phyloP scores from a whole-genome alignment of 1,284 basidiomycete genomes.

The Boletus sp. region DNA sequence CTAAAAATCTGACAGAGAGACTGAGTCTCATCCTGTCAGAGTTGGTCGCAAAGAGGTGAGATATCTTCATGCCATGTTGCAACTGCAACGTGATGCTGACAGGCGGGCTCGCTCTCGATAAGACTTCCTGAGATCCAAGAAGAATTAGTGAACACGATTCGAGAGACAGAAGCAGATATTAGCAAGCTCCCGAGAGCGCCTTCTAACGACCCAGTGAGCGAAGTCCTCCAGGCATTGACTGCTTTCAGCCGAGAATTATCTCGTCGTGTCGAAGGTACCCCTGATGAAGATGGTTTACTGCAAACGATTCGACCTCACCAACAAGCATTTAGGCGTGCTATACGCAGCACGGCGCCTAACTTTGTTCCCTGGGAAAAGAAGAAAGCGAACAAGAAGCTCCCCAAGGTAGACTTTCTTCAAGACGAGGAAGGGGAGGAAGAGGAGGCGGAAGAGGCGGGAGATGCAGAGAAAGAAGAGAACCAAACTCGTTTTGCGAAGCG shows the following conservation, averaged over 20 bases:
- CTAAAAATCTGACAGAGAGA: slow-evolving; percentile 3
- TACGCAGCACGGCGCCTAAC: slow-evolving; percentile 54
- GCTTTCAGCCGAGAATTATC: slow-evolving; percentile 50
- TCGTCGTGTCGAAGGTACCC: slow-evolving; percentile 53
- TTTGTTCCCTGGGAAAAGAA: slow-evolving; percentile 40
- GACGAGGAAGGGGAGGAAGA: slow-evolving; percentile 14
- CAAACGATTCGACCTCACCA: slow-evolving; percentile 57
- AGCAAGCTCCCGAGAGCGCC: slow-evolving; percentile 52
- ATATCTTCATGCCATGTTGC: not conserved
- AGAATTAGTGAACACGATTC: slow-evolving; percentile 49
- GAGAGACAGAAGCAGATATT: slow-evolving; percentile 42
- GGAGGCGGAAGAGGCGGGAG: not conserved
- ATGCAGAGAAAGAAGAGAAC: slow-evolving; percentile 19
- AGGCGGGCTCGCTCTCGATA: not conserved
- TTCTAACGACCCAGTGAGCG: slow-evolving; percentile 30
- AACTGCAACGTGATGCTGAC: not conserved
- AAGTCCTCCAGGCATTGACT: slow-evolving; percentile 51
- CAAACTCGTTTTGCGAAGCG: not conserved
- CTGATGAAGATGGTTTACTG: slow-evolving; percentile 49
- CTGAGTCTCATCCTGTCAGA: slow-evolving; percentile 10
- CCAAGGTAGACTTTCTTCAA: slow-evolving; percentile 42
- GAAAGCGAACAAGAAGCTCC: slow-evolving; percentile 1
- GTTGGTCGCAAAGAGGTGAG: slow-evolving; percentile 9
- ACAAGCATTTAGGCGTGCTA: slow-evolving; percentile 47
- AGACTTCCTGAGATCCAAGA: slow-evolving; percentile 65